Base-by-base conservation (phyloP, 306 rosid genomes). In the Prunus davidiana region DNA sequence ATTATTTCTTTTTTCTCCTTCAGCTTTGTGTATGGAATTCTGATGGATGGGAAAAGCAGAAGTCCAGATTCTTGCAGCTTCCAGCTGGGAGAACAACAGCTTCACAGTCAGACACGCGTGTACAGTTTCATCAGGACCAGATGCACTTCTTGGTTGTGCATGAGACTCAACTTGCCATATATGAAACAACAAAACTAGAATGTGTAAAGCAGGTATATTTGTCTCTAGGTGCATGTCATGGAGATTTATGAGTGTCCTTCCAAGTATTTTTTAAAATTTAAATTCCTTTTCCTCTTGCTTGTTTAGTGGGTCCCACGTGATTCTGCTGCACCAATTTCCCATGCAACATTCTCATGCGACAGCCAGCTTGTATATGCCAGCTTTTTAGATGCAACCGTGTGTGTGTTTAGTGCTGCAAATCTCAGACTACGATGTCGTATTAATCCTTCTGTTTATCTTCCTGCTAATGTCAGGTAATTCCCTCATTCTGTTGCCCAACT, bases 41-140 rank as follows among this genome's bases (percentile, higher is more conserved):
- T 64, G 97, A 95, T 82, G 93, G 90, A 58, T 95, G 97, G 97
- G 98, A 92, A 83, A 95, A 95, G 87, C 97, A 92, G 87, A 92
- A 84, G 77, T 78, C 84, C 61, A 87, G 91, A 85, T 84, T 80
- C 85, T 86, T 95, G 89, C 98, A 83, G 86, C 89, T 95, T 79
- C 97, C 98, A 76, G 46, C 88, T 55, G 96, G 98, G 68, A 89
- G 97, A 87, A 87, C 90, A 58, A 88, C 91, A 61, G 67, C 96
- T 5, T 82, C 91, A 14, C 97, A 85, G 56, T 80, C 97, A 1
- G 97, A 90, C 84, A 92, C 97, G 2, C 96, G 92, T 43, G 92
- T 95, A 52, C 98, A 92, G 87, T 95, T 95, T 81, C 98, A 95
- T 85, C 98, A 86, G 79, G 97, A 95, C 76, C 98, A 95, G 82